Conservation (phyloP, 1,284 basidiomycete species). For the Cryptococcus sp. region DNA sequence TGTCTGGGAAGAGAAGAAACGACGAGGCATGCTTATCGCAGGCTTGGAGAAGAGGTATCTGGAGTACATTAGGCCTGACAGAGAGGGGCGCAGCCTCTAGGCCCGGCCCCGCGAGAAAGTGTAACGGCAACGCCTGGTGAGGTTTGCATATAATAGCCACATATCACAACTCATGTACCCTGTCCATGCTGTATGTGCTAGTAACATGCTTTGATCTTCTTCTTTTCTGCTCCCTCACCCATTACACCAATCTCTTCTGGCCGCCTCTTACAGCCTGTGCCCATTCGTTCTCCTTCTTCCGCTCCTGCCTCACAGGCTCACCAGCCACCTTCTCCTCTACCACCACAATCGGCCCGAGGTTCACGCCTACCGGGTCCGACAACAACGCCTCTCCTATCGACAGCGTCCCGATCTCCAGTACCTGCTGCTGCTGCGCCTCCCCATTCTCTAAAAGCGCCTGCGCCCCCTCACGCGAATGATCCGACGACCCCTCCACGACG, state of each 20-base stretch:
- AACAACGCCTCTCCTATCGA: constrained; percentile 13
- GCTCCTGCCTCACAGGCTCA: not conserved
- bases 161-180: too few species aligned
- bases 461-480: not conserved
- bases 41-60: too few species aligned
- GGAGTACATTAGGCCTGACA: too few species aligned
- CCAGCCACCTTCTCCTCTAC: not conserved
- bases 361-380: constrained; percentile 10
- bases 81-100: too few species aligned
- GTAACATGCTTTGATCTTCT: constrained; percentile 1
- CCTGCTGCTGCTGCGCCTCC: not conserved
- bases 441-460: not conserved
- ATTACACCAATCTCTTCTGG: constrained; percentile 24
- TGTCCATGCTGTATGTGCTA: not conserved
- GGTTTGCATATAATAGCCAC: too few species aligned
- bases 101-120: too few species aligned
- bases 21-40: too few species aligned
- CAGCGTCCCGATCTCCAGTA: not conserved
- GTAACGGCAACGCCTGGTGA: too few species aligned
- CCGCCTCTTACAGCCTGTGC: constrained; percentile 16
- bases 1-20: too few species aligned
- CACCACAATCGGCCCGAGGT: constrained; percentile 16
- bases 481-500: constrained; percentile 4
- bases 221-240: not conserved
- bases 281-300: constrained; percentile 18